Base-by-base conservation (phyloP, 768 basidiomycete species). In the Lepiota venenata region DNA sequence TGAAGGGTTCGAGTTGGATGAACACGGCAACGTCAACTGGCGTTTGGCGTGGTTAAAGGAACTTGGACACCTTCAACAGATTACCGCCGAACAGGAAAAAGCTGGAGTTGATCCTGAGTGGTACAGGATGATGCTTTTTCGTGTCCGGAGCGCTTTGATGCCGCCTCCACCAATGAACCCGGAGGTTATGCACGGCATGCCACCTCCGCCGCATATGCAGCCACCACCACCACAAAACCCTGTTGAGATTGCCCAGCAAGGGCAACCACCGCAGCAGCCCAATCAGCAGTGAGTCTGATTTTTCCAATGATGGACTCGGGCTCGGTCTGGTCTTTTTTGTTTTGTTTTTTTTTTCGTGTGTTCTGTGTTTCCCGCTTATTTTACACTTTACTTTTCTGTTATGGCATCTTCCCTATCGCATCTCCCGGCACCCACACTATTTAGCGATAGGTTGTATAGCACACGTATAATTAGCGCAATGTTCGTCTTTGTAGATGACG, bases 51-150 rank as follows among this genome's bases (percentile, higher is more conserved):
- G 91, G 85, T 71, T 85, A 52, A 92, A 92, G 66, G 91, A 93
- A 70, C 78, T 93, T 46, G 78, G 78, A 8, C 82, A 82, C 63
- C 71, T 93, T 53, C 84, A 87, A 62, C 83, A 87, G 58, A 71
- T 91, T n/a, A 87, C 91, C 0, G 77, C 71, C 8, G 87, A 92
- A 61, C 91, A 92, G 64, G 88, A 93, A 65, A 91, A 91, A 69
- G 82, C 83, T 16, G 87, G 86, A 27, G 85, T 80, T 2, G 88
- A 89, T 47, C 83, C 82, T 42, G 91, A 93, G 58, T 93, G 91
- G 91, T 93, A 85, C 62, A 74, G 86, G 58, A 85, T 88, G 81
- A 92, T 93, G 89, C 64, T 91, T 8, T 76, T 88, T 63, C 82
- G 88, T n/a, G 83, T 92, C 40, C 76, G 91, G 51, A 78, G 77